phyloP scores from a whole-genome alignment of 345 rosid genomes.

The Toxicodendron radicans region DNA sequence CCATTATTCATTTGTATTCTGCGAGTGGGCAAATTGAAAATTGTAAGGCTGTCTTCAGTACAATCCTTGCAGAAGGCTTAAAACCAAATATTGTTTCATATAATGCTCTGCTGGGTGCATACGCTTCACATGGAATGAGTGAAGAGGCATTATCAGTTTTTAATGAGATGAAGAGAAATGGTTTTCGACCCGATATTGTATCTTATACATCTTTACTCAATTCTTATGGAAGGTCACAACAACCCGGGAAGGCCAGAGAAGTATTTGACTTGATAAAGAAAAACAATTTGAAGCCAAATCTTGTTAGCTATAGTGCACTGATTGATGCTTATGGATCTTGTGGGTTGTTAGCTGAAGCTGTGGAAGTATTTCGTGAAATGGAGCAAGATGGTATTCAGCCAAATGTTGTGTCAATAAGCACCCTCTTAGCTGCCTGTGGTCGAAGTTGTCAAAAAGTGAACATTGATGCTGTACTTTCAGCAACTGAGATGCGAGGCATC shows the following conservation, averaged over 20 bases:
- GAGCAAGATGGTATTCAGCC: slow-evolving; percentile 72
- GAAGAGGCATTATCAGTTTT: slow-evolving; percentile 72
- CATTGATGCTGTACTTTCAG: slow-evolving; percentile 72
- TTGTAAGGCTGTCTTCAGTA: slow-evolving; percentile 67
- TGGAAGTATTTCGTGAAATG: slow-evolving; percentile 71
- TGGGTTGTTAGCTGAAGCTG: slow-evolving; percentile 78
- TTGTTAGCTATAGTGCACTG: slow-evolving; percentile 77
- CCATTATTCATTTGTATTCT: slow-evolving; percentile 73
- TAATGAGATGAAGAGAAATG: slow-evolving; percentile 58
- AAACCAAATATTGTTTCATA: slow-evolving; percentile 78
- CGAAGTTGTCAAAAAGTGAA: slow-evolving; percentile 69
- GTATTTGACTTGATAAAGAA: slow-evolving; percentile 74
- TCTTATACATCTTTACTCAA: slow-evolving; percentile 80
- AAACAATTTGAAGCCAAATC: slow-evolving; percentile 66
- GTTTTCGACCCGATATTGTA: slow-evolving; percentile 77
- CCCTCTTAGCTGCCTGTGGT: slow-evolving; percentile 86
- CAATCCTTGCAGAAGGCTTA: slow-evolving; percentile 86
- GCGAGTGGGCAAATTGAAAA: slow-evolving; percentile 69
- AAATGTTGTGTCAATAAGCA: slow-evolving; percentile 75
- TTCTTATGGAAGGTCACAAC: slow-evolving; percentile 86
- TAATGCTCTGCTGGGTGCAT: slow-evolving; percentile 78
- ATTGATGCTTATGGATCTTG: slow-evolving; percentile 93
- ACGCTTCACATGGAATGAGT: slow-evolving; percentile 85
- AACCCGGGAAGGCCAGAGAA: slow-evolving; percentile 72
- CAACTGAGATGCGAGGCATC: slow-evolving; percentile 78